Base-by-base conservation (phyloP, 1,284 basidiomycete genomes). In the Trametes pubescens region DNA sequence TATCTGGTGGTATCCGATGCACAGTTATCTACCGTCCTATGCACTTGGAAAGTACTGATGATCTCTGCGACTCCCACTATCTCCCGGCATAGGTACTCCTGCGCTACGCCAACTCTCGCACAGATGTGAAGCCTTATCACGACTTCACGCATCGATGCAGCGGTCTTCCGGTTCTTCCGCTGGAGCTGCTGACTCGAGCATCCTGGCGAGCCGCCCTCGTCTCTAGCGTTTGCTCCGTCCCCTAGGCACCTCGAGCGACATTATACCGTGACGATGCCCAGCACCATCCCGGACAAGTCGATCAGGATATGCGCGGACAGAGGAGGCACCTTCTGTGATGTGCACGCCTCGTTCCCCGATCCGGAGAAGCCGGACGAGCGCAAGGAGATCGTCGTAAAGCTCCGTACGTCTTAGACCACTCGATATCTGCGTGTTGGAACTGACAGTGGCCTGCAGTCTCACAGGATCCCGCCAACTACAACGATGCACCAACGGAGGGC, bases 401-500 rank as follows among this genome's bases (percentile, higher is more conserved):
- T 96, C 3, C 77, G 92, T 90, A 72, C 71, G 90, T 80, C 9
- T 35, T 16, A 13, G 14, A 7, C 18, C 16, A 43, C 18, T 4
- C 10, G 10, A 18, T 29, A 14, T 9, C 32, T 24, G 49, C 32
- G 6, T 14, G 32, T 46, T 38, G n/a, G 37, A 37, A 16, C 48
- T 21, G 22, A 43, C 34, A 4, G 0, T 2, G 14, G 13, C 13
- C 21, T 21, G 18, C 72, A 94, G 92, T 96, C 49, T 96, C 94
- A 0, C 91, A 94, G 76, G 94, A 94, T 78, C 88, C 91, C 0
- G 81, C 80, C 26, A 97, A 98, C 76, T 99, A 99, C 78, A 77
- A 80, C 5, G 97, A 99, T 79, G 97, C 97, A 0, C 97, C 97
- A 0, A 96, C 94, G 0, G 95, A 97, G 77, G 97, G 95, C 0